Base-by-base conservation (phyloP, 2,329 filamentous ascomycete species). In the Ophiostoma novo-ulmi region DNA sequence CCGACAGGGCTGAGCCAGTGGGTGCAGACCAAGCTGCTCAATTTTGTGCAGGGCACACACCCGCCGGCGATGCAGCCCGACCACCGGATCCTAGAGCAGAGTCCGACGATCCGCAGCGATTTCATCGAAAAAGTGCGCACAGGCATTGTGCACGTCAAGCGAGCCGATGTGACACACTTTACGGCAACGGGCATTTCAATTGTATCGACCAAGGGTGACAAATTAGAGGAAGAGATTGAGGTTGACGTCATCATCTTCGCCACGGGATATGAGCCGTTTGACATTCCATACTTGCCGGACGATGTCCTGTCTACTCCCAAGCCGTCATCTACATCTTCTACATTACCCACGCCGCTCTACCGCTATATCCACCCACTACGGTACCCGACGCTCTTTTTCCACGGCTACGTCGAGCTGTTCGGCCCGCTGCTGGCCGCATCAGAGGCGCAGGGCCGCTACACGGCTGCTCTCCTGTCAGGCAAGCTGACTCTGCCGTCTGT, bases 391-490 rank as follows among this genome's bases (percentile, higher is more conserved):
- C 74, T 81, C 13, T 81, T 77, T 72, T 74, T 80, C 22, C 73
- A 80, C 64, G 78, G 80, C 11, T 76, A 77, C 41, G 67, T 77
- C 55, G 78, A 80, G 71, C 72, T 76, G 8, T 68, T 75, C 11
- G 79, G 80, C 0, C 76, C 79, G 10, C 72, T 77, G 7, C 70
- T 76, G n/a, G 77, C 79, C 1, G 73, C 78, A 3, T 73, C 74
- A 31, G 79, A 81, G 70, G 76, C 77, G 1, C 78, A 80, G 73
- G 77, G 78, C 20, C 77, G 80, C 48, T 77, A 78, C 73, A 76
- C 77, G 11, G 76, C 76, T 10, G 77, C 76, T 13, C 73, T 78
- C 3, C 63, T 80, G n/a, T 71, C 73, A 1, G 76, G 76, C 6
- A 74, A 73, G 22, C 69, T 79, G 35, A 31, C 72, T n/a, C 70